These are phyloP conservation scores for Asterophora lycoperdoides DNA, from an alignment of 768 basidiomycete genomes.

Conservation along the genomic window DNA sequence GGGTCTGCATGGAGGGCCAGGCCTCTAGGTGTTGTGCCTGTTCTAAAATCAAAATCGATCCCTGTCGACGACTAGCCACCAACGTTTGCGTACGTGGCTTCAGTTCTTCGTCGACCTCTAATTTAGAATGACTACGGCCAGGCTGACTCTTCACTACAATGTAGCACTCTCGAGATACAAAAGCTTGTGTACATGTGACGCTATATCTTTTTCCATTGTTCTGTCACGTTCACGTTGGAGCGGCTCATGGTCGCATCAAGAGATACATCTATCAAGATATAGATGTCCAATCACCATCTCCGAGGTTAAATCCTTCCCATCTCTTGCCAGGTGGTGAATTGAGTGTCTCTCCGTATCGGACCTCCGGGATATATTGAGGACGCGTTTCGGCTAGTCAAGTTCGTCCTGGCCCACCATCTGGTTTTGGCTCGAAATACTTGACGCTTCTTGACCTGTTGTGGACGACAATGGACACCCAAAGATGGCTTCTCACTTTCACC, in stretches of 20 bases:
- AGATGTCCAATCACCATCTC: not conserved
- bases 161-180: conserved; percentile 2
- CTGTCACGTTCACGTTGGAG: conserved; percentile 10
- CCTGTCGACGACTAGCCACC: no score
- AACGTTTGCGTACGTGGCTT: not conserved
- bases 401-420: not conserved
- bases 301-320: not conserved
- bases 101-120: no score
- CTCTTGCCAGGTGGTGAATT: no score
- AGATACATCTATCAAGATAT: not conserved
- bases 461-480: not conserved
- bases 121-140: not conserved
- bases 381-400: no score
- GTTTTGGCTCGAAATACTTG: not conserved
- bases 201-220: conserved; percentile 13
- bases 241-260: conserved; percentile 3
- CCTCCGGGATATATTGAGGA: no score
- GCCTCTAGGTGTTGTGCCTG: not conserved
- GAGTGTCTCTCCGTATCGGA: no score
- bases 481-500: not conserved
- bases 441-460: not conserved
- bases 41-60: conserved; percentile 1
- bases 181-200: conserved; percentile 2
- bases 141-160: conserved; percentile 3
- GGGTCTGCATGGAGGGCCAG: no score